phyloP scores from a whole-genome alignment of 2,329 filamentous ascomycete genomes.

The Aspergillus sp. region DNA sequence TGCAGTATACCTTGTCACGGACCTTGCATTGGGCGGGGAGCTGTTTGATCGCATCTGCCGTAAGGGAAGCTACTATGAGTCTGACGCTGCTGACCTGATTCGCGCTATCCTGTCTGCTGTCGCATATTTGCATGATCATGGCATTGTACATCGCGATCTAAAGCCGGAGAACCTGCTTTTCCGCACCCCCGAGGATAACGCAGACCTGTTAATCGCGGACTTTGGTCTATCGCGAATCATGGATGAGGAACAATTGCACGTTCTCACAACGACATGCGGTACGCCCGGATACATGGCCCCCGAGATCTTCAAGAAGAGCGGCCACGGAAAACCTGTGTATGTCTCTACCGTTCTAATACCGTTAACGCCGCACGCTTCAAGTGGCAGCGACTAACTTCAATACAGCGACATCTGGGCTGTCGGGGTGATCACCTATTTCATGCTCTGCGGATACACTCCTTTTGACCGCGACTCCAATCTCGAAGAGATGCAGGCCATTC shows the following conservation, averaged over 20 bases:
- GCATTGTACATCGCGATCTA: slow-evolving; percentile 95
- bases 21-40: slow-evolving; percentile 92
- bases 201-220: slow-evolving; percentile 93
- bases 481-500: slow-evolving; percentile 99
- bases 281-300: slow-evolving; percentile 99
- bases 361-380: background rate
- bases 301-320: slow-evolving; percentile 98
- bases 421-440: slow-evolving; percentile 97
- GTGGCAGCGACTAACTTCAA: background rate
- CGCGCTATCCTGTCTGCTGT: slow-evolving; percentile 95
- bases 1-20: slow-evolving; percentile 88
- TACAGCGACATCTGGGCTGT: slow-evolving; percentile 89
- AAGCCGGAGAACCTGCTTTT: slow-evolving; percentile 98
- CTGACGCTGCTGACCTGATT: slow-evolving; percentile 92
- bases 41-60: slow-evolving; percentile 98
- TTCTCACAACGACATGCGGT: slow-evolving; percentile 94
- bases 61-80: slow-evolving; percentile 98
- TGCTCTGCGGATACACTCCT: slow-evolving; percentile 95
- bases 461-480: slow-evolving; percentile 97
- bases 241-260: slow-evolving; percentile 98
- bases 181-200: slow-evolving; percentile 95
- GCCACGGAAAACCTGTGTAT: slow-evolving; percentile 92
- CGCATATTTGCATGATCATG: slow-evolving; percentile 96
- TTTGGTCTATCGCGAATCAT: slow-evolving; percentile 96
- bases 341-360: slow-evolving; percentile 14